Percentiles rank a stretch among this genome's conserved stretches.
phyloP scores from a whole-genome alignment of 1,139 yeast genomes.

The Diutina mesorugosa region DNA sequence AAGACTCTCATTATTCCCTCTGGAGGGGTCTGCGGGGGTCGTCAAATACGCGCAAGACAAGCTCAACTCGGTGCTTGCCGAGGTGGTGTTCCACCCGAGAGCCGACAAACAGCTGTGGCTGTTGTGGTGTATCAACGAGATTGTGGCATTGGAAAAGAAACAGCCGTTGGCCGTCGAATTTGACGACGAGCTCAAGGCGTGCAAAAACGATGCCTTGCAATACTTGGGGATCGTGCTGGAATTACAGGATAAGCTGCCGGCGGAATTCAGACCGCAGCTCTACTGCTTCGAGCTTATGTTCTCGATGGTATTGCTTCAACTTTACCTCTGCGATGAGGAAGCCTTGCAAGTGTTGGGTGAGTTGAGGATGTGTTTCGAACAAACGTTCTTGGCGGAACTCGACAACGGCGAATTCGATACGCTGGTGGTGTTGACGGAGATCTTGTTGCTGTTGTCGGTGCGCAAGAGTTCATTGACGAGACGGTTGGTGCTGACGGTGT shows the following conservation, averaged over 20 bases:
- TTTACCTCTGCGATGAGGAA: constrained; percentile 71
- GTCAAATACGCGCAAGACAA: constrained; percentile 28
- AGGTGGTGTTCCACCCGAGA: constrained; percentile 34
- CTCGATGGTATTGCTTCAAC: constrained; percentile 67
- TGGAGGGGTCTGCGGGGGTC: background rate
- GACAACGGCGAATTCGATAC: constrained; percentile 14
- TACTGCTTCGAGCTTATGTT: constrained; percentile 56
- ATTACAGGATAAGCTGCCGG: constrained; percentile 9
- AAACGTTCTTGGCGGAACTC: constrained; percentile 13
- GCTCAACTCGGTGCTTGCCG: constrained; percentile 52
- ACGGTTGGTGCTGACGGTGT: constrained; percentile 58
- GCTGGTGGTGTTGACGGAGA: constrained; percentile 62
- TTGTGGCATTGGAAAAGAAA: constrained; percentile 14
- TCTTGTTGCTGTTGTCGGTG: constrained; percentile 62
- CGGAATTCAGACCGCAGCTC: constrained; percentile 12
- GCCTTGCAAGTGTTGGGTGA: constrained; percentile 69
- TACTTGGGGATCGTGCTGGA: constrained; percentile 33
- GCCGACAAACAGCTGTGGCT: constrained; percentile 50
- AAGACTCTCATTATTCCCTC: constrained; percentile 40
- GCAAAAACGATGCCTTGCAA: constrained; percentile 38
- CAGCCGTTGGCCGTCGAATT: constrained; percentile 26
- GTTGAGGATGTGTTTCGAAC: constrained; percentile 40
- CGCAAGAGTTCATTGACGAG: constrained; percentile 62
- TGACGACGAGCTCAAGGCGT: constrained; percentile 39
- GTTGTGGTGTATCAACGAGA: constrained; percentile 20